phyloP scores from a whole-genome alignment of 148 eudicot genomes.

The Rhododendron griersonianum region DNA sequence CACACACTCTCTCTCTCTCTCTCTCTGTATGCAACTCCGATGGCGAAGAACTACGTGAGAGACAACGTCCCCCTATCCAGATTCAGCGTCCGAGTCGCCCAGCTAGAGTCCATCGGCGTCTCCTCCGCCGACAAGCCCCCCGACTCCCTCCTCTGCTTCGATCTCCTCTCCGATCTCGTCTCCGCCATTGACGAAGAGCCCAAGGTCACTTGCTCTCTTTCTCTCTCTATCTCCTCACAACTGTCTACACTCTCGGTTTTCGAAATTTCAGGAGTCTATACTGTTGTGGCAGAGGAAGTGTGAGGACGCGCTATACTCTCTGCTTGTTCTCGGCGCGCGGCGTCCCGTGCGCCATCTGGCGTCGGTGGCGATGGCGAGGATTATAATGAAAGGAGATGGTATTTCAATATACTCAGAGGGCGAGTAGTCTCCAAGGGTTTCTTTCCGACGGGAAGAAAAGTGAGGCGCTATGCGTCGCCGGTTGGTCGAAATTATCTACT shows the following conservation, averaged over 20 bases:
- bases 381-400: conserved; percentile 79
- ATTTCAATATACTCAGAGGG: conserved; percentile 94
- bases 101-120: conserved; percentile 80
- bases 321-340: conserved; percentile 77
- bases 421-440: conserved; percentile 89
- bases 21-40: conserved; percentile 8
- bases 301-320: conserved; percentile 82
- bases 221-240: not conserved
- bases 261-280: conserved; percentile 58
- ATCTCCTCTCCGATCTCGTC: no score
- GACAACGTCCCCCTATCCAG: conserved; percentile 72
- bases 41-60: conserved; percentile 53
- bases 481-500: conserved; percentile 37
- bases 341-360: conserved; percentile 53
- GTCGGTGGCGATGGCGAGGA: conserved; percentile 42
- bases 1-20: not conserved
- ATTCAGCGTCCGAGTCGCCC: conserved; percentile 88
- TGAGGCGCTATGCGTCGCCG: conserved; percentile 81
- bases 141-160: conserved; percentile 89
- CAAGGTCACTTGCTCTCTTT: conserved; percentile 39
- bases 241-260: not conserved
- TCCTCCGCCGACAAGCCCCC: conserved; percentile 83
- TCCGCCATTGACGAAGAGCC: conserved; percentile 77
- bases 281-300: conserved; percentile 87
- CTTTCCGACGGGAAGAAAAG: conserved; percentile 82